phyloP scores from a whole-genome alignment of 2,329 filamentous ascomycete genomes.

The Hypoxylon sp. region DNA sequence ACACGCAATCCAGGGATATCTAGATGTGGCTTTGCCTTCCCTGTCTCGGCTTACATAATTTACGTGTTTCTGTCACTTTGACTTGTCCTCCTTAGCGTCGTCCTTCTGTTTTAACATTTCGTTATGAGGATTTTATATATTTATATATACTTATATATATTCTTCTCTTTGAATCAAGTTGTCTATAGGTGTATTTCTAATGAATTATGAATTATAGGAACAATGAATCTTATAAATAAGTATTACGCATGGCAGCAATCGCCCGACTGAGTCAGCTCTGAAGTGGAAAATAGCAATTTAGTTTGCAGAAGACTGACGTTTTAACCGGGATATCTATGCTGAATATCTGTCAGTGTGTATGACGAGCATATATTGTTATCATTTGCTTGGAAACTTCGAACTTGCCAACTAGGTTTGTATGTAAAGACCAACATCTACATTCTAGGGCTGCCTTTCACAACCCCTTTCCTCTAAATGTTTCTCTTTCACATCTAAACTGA shows the following conservation, averaged over 20 bases:
- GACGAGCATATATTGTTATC: not conserved
- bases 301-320: not conserved
- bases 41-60: not conserved
- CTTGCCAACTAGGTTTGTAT: not conserved
- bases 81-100: not conserved
- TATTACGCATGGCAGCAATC: not conserved
- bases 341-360: not conserved
- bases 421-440: not conserved
- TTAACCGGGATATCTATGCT: not conserved
- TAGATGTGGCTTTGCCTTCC: slow-evolving; percentile 19
- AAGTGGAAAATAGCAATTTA: not conserved
- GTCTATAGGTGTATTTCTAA: not conserved
- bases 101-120: not conserved
- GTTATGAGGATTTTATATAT: not conserved
- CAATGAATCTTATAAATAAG: not conserved
- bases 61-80: not conserved
- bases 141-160: too few species aligned
- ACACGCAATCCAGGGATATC: slow-evolving; percentile 3
- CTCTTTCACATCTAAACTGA: not conserved
- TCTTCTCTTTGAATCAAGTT: not conserved
- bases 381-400: not conserved
- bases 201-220: not conserved
- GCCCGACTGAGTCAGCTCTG: not conserved
- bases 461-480: not conserved
- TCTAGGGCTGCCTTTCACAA: not conserved